phyloP scores from a whole-genome alignment of 2,329 filamentous ascomycete genomes.

The Colletotrichum nymphaeae region DNA sequence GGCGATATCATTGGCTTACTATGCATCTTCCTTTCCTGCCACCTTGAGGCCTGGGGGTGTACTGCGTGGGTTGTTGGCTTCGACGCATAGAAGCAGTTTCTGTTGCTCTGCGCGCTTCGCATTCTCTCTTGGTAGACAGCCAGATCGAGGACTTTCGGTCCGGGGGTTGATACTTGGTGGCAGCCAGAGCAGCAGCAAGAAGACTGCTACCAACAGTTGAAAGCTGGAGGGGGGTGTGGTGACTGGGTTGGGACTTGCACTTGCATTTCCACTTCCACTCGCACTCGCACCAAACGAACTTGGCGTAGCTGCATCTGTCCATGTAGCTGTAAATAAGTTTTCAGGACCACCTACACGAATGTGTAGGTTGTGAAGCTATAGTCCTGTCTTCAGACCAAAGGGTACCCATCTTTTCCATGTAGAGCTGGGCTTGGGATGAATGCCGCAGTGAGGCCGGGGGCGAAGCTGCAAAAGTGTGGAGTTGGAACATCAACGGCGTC shows the following conservation, averaged over 20 bases:
- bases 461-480: conserved; percentile 7
- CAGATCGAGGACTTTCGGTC: not conserved
- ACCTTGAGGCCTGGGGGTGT: conserved; percentile 1
- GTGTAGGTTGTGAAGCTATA: not conserved
- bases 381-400: not conserved
- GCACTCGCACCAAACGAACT: not conserved
- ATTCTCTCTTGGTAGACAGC: not conserved
- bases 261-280: conserved; percentile 7
- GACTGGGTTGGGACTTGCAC: not conserved
- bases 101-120: not conserved
- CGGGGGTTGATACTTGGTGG: not conserved
- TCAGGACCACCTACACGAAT: not conserved
- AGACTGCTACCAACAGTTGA: not conserved
- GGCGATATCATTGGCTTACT: conserved; percentile 2
- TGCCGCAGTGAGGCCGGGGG: conserved; percentile 9
- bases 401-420: not conserved
- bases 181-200: not conserved
- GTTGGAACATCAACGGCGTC: conserved; percentile 29
- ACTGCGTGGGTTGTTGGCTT: not conserved
- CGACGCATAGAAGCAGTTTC: not conserved
- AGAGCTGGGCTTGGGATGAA: not conserved
- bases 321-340: not conserved
- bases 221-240: conserved; percentile 19
- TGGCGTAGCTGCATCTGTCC: conserved; percentile 20
- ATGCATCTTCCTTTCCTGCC: not conserved